Conservation (phyloP, 148 eudicot genomes). For the Camellia lanceoleosa region DNA sequence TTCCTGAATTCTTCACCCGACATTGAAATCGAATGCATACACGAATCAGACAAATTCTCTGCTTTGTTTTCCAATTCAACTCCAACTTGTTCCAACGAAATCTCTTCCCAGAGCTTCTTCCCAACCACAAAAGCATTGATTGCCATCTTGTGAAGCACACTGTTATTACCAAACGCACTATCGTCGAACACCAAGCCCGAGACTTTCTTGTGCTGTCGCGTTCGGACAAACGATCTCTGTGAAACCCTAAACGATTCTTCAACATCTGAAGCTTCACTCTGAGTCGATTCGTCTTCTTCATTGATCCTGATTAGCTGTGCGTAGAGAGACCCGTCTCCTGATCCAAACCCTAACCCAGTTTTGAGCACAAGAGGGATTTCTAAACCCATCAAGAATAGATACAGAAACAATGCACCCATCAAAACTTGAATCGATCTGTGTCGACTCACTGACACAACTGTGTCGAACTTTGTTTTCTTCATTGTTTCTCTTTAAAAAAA, state of each 20-base stretch:
- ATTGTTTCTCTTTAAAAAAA: not conserved
- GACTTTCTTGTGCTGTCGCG: constrained; percentile 23
- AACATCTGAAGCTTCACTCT: not conserved
- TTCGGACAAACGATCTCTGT: not conserved
- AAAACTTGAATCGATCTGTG: constrained; percentile 56
- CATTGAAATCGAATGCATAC: constrained; percentile 36
- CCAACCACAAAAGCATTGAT: constrained; percentile 56
- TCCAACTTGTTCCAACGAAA: constrained; percentile 15
- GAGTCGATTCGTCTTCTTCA: not conserved
- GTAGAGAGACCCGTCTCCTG: constrained; percentile 12
- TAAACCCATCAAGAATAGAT: constrained; percentile 47
- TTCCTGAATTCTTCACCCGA: constrained; percentile 23
- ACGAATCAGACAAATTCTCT: constrained; percentile 25
- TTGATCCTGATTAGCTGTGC: not conserved
- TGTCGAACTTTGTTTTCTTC: constrained; percentile 50
- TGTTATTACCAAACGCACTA: constrained; percentile 25
- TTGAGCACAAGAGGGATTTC: constrained; percentile 53
- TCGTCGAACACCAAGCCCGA: constrained; percentile 47
- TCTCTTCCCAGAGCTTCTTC: constrained; percentile 39
- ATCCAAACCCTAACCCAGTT: constrained; percentile 34
- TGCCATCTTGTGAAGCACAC: constrained; percentile 39
- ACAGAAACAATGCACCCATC: constrained; percentile 46
- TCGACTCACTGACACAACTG: constrained; percentile 48
- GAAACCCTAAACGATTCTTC: constrained; percentile 9
- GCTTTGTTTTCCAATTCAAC: constrained; percentile 15